Evolutionary conservation across 371 early-diverging fungal species (phyloP), one percentile per base, ranked within the genome.

Genomic region (Capillidium heterosporum): DNA sequence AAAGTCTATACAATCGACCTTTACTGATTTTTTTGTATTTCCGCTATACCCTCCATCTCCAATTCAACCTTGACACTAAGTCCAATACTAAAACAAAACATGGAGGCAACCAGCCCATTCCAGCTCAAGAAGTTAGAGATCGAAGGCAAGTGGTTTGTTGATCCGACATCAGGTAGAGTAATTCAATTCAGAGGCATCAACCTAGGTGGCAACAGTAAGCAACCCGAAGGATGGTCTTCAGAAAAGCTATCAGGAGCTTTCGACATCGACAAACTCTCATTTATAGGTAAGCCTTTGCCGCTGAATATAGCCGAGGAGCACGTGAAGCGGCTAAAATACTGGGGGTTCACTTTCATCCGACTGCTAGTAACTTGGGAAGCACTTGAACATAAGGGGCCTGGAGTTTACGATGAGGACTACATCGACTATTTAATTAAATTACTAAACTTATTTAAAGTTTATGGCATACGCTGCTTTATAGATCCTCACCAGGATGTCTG

Each of bases 301-400:
- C 61, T 90, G 0, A 72, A 77, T n/a, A 85, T 88, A 54, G 89
- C 86, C 8, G 84, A 89, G 61, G 78, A 80, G 49, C 89, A 92
- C 61, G 73, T 88, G 48, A 60, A 64, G 19, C 67, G 91, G 32
- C 67, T 92, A 32, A 68, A 72, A 23, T 59, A 71, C 32, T 85
- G 83, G 83, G 92, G 92, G 0, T 80, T 92, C 56, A 86, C 78
- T 52, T 73, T 90, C 55, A 59, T 89, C 19, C 70, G 92, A 2
- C 73, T 87, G 42, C 61, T 82, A 42, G 75, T 86, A 19, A 74
- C 88, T 24, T 91, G 92, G 92, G 92, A 91, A 67, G 76, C 89
- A 5, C 63, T 91, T 28, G 89, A 85, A 57, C 85, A 83, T 66
- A 65, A 69, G 48, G 85, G 84, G 58, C 85, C 85, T 57, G 90